Evolutionary conservation across 2,329 filamentous ascomycete species (phyloP).

Genomic region (Apiospora rasikravindrae): DNA sequence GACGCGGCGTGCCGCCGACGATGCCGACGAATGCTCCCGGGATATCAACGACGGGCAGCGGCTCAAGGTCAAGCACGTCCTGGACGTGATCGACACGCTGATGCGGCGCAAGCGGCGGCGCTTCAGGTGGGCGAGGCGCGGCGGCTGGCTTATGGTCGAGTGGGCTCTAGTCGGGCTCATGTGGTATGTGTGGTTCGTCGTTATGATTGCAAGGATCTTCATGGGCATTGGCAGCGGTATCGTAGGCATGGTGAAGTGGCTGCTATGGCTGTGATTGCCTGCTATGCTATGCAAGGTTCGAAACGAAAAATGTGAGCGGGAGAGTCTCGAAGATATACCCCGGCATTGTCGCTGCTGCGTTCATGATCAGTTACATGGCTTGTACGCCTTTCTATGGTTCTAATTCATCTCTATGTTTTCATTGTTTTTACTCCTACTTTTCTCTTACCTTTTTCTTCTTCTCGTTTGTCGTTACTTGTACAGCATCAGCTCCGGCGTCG

Average conservation of each 20-base stretch:
- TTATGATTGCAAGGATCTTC: constrained; percentile 74
- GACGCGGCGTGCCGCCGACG: constrained; percentile 73
- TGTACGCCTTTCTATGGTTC: neutral
- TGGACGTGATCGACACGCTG: constrained; percentile 79
- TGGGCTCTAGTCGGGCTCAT: constrained; percentile 87
- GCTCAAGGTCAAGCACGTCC: constrained; percentile 78
- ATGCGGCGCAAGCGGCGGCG: constrained; percentile 69
- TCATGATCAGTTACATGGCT: neutral
- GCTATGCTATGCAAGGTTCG: neutral
- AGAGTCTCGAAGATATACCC: constrained; percentile 1
- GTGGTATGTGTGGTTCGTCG: constrained; percentile 94
- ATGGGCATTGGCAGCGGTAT: constrained; percentile 66
- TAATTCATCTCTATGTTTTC: neutral
- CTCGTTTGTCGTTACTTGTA: neutral
- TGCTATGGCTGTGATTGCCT: constrained; percentile 73
- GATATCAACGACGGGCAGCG: constrained; percentile 79
- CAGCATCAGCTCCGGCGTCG: constrained; percentile 15
- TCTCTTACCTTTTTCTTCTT: neutral
- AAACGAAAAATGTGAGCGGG: neutral
- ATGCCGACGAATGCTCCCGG: constrained; percentile 78
- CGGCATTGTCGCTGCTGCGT: neutral
- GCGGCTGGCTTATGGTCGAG: constrained; percentile 83
- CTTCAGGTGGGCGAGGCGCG: constrained; percentile 75
- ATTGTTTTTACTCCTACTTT: neutral
- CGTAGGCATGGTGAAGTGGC: constrained; percentile 71